Percentiles rank a stretch among this genome's conserved stretches.
phyloP scores from a whole-genome alignment of 106 monocot genomes.

The Dendrobium chrysotoxum region DNA sequence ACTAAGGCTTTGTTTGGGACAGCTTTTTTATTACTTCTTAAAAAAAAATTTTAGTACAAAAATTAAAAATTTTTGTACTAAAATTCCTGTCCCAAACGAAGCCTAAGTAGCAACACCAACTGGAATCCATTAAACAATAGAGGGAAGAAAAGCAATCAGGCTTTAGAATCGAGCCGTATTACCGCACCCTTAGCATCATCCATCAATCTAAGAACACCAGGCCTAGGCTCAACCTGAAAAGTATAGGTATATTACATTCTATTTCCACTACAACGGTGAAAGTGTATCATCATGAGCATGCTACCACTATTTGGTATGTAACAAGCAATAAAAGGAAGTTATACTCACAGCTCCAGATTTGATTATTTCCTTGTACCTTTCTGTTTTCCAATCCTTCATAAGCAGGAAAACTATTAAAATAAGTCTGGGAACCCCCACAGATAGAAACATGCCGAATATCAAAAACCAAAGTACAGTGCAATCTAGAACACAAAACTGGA shows the following conservation, averaged over 20 bases:
- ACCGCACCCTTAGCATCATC: conserved; percentile 96
- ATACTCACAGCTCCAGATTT: conserved; percentile 84
- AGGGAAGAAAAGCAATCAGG: conserved; percentile 1
- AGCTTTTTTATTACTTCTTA: too few species aligned
- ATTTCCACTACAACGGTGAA: not conserved
- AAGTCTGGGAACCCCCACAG: not conserved
- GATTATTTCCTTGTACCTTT: conserved; percentile 93
- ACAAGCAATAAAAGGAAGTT: not conserved
- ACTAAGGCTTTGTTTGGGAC: too few species aligned
- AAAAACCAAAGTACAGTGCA: too few species aligned
- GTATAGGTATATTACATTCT: not conserved
- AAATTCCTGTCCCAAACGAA: not conserved
- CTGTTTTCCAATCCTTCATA: conserved; percentile 95
- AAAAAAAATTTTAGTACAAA: too few species aligned
- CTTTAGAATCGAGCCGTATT: conserved; percentile 33
- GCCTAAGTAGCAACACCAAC: not conserved
- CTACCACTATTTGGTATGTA: too few species aligned
- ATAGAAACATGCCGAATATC: too few species aligned
- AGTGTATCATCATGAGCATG: not conserved
- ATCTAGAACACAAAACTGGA: too few species aligned
- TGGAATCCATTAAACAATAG: not conserved
- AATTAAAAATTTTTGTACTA: not conserved
- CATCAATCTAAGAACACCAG: conserved; percentile 87
- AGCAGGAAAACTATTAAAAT: not conserved
- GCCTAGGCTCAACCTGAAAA: conserved; percentile 75